These are phyloP conservation scores for Ceratocystis colombiana DNA, from an alignment of 2,329 filamentous ascomycete genomes.

Conservation along the genomic window DNA sequence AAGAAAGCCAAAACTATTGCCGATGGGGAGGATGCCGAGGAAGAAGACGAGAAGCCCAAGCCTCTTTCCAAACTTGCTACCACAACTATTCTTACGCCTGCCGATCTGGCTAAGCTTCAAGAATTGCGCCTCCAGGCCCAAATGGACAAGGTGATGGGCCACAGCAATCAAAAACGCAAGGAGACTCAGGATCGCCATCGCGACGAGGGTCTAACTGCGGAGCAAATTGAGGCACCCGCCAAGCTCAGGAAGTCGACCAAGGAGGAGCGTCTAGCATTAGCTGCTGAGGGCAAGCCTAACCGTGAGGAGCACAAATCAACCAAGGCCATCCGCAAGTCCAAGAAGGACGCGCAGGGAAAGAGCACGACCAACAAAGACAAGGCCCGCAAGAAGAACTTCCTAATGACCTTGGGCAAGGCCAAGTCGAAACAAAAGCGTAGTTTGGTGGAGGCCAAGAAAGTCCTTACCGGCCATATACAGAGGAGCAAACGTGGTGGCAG, in stretches of 20 bases:
- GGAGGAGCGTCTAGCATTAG: constrained; percentile 76
- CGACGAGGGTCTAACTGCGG: constrained; percentile 82
- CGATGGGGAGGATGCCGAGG: constrained; percentile 6
- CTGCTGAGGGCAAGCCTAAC: constrained; percentile 69
- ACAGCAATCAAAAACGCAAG: constrained; percentile 39
- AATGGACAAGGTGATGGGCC: constrained; percentile 53
- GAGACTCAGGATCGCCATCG: constrained; percentile 51
- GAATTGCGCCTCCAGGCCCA: constrained; percentile 69
- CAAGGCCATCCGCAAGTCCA: constrained; percentile 70
- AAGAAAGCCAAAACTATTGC: constrained; percentile 36
- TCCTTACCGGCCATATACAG: constrained; percentile 70
- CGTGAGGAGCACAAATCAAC: constrained; percentile 76
- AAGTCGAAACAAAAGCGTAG: constrained; percentile 93
- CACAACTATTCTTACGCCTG: constrained; percentile 85
- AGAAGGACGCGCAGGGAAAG: constrained; percentile 84
- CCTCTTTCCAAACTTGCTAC: constrained; percentile 70
- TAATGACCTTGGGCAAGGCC: constrained; percentile 96
- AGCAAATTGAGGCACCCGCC: constrained; percentile 80
- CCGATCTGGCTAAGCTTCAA: constrained; percentile 86
- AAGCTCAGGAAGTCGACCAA: constrained; percentile 74
- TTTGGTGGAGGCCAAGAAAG: constrained; percentile 72
- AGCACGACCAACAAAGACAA: constrained; percentile 97
- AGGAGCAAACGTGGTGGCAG: constrained; percentile 75
- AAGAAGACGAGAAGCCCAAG: constrained; percentile 34
- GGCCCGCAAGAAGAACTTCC: constrained; percentile 91